Evolutionary conservation across 2,329 filamentous ascomycete species (phyloP), one percentile per base, ranked within the genome.

Genomic region (Aspergillus sp.): DNA sequence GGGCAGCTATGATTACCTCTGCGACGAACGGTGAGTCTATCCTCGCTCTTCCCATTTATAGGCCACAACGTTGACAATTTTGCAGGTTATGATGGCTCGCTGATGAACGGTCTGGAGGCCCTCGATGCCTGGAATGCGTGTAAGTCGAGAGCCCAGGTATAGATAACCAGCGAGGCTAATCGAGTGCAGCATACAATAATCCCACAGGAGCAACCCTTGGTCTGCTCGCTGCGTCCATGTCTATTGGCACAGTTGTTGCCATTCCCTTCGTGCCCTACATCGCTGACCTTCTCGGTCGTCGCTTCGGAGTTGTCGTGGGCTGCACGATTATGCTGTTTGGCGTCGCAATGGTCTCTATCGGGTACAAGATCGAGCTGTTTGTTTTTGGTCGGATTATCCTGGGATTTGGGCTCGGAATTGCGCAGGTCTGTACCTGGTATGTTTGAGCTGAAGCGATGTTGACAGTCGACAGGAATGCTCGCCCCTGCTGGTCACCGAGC

Each of bases 61-160:
- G 4, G 1, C 22, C 3, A 26, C 9, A 2, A 9, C 30, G 34
- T 22, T 55, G 26, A 55, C 36, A 13, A 11, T 5, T 24, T 20
- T 36, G 32, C 7, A 42, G 79, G 79, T 1, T 82, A 81, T 51
- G 79, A 81, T 63, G 78, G 78, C 3, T 77, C 74, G 17, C 79
- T 83, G 74, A 79, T 82, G 73, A 81, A 82, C 59, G 76, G 75
- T 5, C 62, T 83, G 1, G 80, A 83, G 59, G 71, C 76, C 0
- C 67, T 80, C 0, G 64, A 70, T 0, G 69, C 72, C 13, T 80
- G 77, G 76, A 70, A 79, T 36, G 70, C 72, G n/a, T 80, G 64
- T 52, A 41, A 24, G 53, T 48, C n/a, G 2, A 44, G 32, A 11
- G 12, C n/a, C n/a, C n/a, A n/a, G n/a, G n/a, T n/a, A n/a, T 3